A percentile compares a stretch with the other conserved stretches of the same genome.
Evolutionary conservation across 345 rosid species (phyloP).

Genomic region (Litchi chinensis): DNA sequence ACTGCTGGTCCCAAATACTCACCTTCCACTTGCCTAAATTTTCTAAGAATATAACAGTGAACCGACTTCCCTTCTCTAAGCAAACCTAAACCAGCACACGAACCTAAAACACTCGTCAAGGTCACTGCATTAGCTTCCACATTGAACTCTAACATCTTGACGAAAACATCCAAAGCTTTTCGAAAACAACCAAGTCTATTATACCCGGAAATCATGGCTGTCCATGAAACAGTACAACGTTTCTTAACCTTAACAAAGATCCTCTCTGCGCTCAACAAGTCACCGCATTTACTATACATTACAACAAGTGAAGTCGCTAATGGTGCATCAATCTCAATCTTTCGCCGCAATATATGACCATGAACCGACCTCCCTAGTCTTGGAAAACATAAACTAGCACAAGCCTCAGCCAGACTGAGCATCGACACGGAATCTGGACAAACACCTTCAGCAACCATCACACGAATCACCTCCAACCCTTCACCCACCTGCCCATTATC

Average conservation of each 20-base stretch:
- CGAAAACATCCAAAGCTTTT: conserved; percentile 54
- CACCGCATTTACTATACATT: conserved; percentile 77
- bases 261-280: conserved; percentile 59
- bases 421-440: conserved; percentile 56
- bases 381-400: conserved; percentile 48
- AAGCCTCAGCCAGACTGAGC: conserved; percentile 58
- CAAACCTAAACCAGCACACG: conserved; percentile 61
- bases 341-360: conserved; percentile 40
- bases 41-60: conserved; percentile 64
- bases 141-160: conserved; percentile 49
- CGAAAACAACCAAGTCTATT: conserved; percentile 49
- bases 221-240: conserved; percentile 56
- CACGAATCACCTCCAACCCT: conserved; percentile 51
- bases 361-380: conserved; percentile 55
- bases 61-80: conserved; percentile 69
- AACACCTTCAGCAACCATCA: conserved; percentile 44
- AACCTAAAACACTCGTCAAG: conserved; percentile 58
- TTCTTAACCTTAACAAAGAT: conserved; percentile 35
- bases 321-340: conserved; percentile 42
- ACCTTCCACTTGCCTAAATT: conserved; percentile 35
- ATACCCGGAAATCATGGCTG: conserved; percentile 75
- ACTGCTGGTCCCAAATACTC: conserved; percentile 64
- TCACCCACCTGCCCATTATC: conserved; percentile 48
- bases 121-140: conserved; percentile 62
- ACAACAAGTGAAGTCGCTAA: conserved; percentile 52